Percentiles rank a stretch among this genome's conserved stretches.
phyloP scores from a whole-genome alignment of 768 basidiomycete species.

The Pleurotus platypus region DNA sequence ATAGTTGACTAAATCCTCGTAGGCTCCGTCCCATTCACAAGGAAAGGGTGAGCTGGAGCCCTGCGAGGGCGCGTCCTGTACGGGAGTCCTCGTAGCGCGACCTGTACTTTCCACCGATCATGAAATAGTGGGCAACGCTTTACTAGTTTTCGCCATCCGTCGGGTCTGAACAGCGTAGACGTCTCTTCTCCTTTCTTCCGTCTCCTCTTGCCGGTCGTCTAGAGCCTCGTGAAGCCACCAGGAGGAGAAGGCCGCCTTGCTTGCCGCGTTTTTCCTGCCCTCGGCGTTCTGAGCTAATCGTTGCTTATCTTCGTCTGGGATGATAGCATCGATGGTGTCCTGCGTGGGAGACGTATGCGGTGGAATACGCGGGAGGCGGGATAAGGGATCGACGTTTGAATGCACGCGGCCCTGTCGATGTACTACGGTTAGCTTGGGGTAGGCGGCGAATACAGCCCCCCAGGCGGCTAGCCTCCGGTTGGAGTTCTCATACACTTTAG shows the following conservation, averaged over 20 bases:
- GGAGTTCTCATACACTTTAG: conserved; percentile 14
- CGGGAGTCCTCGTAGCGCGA: too few relatives aligned
- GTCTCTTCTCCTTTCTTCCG: too few relatives aligned
- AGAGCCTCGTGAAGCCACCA: not conserved
- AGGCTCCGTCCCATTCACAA: too few relatives aligned
- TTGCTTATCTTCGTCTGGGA: conserved; percentile 1
- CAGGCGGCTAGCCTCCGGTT: conserved; percentile 21
- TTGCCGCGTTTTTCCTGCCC: not conserved
- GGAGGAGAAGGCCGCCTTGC: conserved; percentile 5
- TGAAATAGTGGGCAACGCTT: too few relatives aligned
- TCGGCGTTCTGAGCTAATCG: not conserved
- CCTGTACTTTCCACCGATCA: too few relatives aligned
- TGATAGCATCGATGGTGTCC: not conserved
- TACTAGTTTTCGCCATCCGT: too few relatives aligned
- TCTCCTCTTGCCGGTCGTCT: too few relatives aligned
- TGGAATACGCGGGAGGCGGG: not conserved
- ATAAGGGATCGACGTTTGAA: conserved; percentile 24
- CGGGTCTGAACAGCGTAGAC: too few relatives aligned
- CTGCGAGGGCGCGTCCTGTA: too few relatives aligned
- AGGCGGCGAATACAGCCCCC: conserved; percentile 27
- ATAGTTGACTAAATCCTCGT: too few relatives aligned
- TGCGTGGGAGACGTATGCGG: not conserved
- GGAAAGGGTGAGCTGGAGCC: too few relatives aligned
- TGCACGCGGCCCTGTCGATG: conserved; percentile 28
- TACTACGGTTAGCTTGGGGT: conserved; percentile 21